Conservation (phyloP, 805 yeast genomes). For the Zygotorulaspora danielsina region DNA sequence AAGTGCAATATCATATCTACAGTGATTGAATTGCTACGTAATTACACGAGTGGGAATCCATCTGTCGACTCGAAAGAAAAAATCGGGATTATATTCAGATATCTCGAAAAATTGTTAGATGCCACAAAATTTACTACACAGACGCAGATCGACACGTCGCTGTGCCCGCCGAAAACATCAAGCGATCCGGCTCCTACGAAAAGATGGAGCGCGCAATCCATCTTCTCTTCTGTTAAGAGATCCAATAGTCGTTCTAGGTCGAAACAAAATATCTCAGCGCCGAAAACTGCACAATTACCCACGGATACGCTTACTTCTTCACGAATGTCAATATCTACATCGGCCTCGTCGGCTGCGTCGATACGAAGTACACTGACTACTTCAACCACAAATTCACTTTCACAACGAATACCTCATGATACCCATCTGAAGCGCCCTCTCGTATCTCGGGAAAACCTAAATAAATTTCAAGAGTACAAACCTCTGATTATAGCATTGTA, state of each 20-base stretch:
- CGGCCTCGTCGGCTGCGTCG: not conserved
- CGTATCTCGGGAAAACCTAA: conserved; percentile 4
- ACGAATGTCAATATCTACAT: not conserved
- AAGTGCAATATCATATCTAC: conserved; percentile 18
- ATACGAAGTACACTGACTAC: not conserved
- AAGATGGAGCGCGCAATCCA: conserved; percentile 2
- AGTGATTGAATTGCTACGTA: conserved; percentile 11
- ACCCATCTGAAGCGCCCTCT: not conserved
- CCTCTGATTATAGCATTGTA: conserved; percentile 11
- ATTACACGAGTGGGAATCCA: conserved; percentile 5
- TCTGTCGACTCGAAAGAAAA: conserved; percentile 6
- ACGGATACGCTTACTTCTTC: not conserved
- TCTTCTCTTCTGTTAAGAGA: not conserved
- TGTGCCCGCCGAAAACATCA: not conserved
- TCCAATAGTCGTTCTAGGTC: not conserved
- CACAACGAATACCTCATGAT: conserved; percentile 3
- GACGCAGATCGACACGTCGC: not conserved
- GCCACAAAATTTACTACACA: conserved; percentile 4
- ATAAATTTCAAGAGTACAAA: conserved; percentile 14
- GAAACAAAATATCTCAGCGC: not conserved
- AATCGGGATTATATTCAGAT: conserved; percentile 11
- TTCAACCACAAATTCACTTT: not conserved
- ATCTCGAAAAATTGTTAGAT: conserved; percentile 11
- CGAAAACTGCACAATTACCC: not conserved
- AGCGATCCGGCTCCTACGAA: not conserved